Evolutionary conservation across 2,329 filamentous ascomycete genomes (phyloP), one percentile per base, ranked within the genome.

Genomic region (Claviceps citrina): DNA sequence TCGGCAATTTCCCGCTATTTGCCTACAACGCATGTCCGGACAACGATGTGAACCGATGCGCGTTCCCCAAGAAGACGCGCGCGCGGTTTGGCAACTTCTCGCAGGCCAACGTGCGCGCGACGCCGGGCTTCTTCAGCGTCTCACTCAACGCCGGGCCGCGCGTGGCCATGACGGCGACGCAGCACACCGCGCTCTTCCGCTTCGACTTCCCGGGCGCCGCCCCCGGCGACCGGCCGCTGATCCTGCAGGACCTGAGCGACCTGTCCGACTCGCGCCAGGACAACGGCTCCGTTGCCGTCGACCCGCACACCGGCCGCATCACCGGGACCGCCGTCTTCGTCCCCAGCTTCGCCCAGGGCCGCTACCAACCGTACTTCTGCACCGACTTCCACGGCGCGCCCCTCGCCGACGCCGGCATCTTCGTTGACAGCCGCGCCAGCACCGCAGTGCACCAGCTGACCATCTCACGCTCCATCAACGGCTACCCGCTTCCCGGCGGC

Each of bases 1-100:
- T 84, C 13, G 81, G 80, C 12, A 84, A 83, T 51, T 85, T 85
- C 39, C 76, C 81, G 0, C 61, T 85, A 1, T 84, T 85, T 46
- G 68, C 79, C 0, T 78, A 82, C 45, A 60, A 70, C 4, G 63
- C 65, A 31, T 85, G 81, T 46, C 64, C 69, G 0, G 66, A 62
- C 12, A 71, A 81, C 44, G 68, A 76, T 30, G 57, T 84, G 40
- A 64, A 82, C 49, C 62, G 63, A 7, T 84, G 80, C 54, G 63
- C 61, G 10, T 84, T 73, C 50, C 67, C 70, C 9, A 73, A 73
- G 48, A 59, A 56, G 43, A 47, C 51, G 46, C 65, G 51, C 45
- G 61, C 36, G 37, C 47, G 44, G 2, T 62, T 60, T 42, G 67
- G 66, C 2, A 46, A 49, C 2, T 76, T 76, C 48, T 51, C 64